These are phyloP conservation scores for Luzula sylvatica DNA, from an alignment of 176 grass and related monocot genomes.

Conservation along the genomic window DNA sequence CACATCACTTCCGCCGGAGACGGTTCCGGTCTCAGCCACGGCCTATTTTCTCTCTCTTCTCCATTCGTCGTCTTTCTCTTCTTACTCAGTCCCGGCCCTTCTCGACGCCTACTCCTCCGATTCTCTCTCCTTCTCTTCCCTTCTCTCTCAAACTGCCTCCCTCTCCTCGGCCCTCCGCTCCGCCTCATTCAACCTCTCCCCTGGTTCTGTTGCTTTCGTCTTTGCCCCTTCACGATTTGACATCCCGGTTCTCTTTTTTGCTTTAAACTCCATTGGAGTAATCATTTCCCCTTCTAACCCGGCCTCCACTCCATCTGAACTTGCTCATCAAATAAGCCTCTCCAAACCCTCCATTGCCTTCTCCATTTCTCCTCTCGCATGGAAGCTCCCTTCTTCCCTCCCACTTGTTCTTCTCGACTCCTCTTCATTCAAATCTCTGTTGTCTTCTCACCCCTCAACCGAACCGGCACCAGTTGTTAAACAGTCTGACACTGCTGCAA, in stretches of 20 bases:
- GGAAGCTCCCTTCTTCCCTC: constrained; percentile 14
- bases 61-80: constrained; percentile 8
- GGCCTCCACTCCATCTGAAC: background rate
- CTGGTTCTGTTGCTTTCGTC: constrained; percentile 21
- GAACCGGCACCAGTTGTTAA: constrained; percentile 10
- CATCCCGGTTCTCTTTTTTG: constrained; percentile 24
- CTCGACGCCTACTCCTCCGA: constrained; percentile 25
- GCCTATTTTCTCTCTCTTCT: constrained; percentile 17
- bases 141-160: constrained; percentile 18
- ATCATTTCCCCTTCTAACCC: constrained; percentile 22
- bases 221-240: constrained; percentile 14
- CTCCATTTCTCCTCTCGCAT: constrained; percentile 10
- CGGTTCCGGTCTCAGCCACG: constrained; percentile 9
- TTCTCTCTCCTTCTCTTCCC: constrained; percentile 13
- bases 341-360: constrained; percentile 22
- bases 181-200: background rate
- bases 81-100: constrained; percentile 2
- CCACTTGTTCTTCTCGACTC: constrained; percentile 31
- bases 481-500: constrained; percentile 62
- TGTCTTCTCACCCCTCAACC: background rate
- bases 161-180: constrained; percentile 19
- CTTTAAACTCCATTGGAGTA: constrained; percentile 21
- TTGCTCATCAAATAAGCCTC: constrained; percentile 8
- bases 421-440: constrained; percentile 23
- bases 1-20: background rate